Conservation (phyloP, 2,329 filamentous ascomycete species). For the Aspergillus uvarum region DNA sequence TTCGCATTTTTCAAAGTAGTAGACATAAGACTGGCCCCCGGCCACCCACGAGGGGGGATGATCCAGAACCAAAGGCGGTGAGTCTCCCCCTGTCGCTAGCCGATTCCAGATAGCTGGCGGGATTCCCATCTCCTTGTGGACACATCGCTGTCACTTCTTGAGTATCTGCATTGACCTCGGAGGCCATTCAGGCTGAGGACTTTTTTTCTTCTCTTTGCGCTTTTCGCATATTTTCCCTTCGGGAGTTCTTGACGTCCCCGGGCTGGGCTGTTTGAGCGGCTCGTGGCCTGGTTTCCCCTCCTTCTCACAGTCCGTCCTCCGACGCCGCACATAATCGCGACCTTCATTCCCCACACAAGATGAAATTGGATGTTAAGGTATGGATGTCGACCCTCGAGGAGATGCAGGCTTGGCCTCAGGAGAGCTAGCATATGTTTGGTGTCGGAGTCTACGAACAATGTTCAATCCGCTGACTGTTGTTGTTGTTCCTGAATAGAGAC, state of each 20-base stretch:
- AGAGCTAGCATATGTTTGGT: background rate
- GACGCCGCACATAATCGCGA: constrained; percentile 38
- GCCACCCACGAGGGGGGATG: background rate
- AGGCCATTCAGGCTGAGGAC: constrained; percentile 22
- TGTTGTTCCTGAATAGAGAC: constrained; percentile 57
- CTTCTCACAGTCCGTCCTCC: constrained; percentile 30
- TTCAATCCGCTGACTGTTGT: constrained; percentile 41
- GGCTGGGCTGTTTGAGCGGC: constrained; percentile 36
- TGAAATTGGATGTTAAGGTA: constrained; percentile 64
- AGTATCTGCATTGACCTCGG: constrained; percentile 14
- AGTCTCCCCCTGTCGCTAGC: constrained; percentile 24
- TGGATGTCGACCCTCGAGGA: constrained; percentile 19
- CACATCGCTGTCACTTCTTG: constrained; percentile 30
- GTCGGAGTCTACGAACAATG: constrained; percentile 6
- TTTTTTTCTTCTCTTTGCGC: constrained; percentile 10
- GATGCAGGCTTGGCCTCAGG: background rate
- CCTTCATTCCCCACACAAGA: constrained; percentile 40
- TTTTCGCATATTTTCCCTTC: constrained; percentile 10
- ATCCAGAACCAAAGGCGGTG: constrained; percentile 27
- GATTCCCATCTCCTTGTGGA: constrained; percentile 34
- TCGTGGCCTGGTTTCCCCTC: constrained; percentile 32
- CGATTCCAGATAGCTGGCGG: constrained; percentile 33
- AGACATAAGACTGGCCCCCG: background rate
- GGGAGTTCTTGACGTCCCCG: constrained; percentile 15
- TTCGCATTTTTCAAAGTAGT: background rate